Conservation (phyloP, 176 grass and related monocot species). For the Alloteropsis semialata region DNA sequence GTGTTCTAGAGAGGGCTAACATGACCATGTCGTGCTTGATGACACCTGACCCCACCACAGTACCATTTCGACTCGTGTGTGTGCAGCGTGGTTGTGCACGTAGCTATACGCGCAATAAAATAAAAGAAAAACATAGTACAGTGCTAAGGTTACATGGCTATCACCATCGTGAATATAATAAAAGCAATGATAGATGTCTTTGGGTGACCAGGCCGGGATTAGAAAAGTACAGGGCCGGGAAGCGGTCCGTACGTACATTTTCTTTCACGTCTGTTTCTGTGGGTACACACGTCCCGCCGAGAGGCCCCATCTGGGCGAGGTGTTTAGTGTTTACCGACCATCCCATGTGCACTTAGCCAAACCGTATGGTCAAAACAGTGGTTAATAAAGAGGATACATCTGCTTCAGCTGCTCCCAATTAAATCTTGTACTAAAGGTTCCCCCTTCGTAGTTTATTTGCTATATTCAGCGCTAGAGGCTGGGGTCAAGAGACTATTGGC, state of each 20-base stretch:
- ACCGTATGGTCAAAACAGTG: not conserved
- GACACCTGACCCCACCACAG: not conserved
- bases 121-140: not conserved
- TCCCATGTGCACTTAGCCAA: not conserved
- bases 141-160: not conserved
- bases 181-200: conserved; percentile 35
- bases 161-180: conserved; percentile 37
- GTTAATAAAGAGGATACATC: not conserved
- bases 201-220: not conserved
- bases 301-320: not conserved
- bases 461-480: not conserved
- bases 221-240: conserved; percentile 39
- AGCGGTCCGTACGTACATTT: conserved; percentile 35
- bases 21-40: not conserved
- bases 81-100: not conserved
- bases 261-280: not conserved
- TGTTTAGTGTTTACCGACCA: conserved; percentile 1
- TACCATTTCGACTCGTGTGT: not conserved
- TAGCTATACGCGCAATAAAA: not conserved
- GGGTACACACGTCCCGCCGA: not conserved
- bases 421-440: not conserved
- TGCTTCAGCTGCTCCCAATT: not conserved
- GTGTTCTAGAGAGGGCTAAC: not conserved
- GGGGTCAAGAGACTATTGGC: not conserved
- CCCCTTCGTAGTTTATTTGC: not conserved